Evolutionary conservation across 2,329 filamentous ascomycete genomes (phyloP).

Genomic region (Stachybotrys elegans): DNA sequence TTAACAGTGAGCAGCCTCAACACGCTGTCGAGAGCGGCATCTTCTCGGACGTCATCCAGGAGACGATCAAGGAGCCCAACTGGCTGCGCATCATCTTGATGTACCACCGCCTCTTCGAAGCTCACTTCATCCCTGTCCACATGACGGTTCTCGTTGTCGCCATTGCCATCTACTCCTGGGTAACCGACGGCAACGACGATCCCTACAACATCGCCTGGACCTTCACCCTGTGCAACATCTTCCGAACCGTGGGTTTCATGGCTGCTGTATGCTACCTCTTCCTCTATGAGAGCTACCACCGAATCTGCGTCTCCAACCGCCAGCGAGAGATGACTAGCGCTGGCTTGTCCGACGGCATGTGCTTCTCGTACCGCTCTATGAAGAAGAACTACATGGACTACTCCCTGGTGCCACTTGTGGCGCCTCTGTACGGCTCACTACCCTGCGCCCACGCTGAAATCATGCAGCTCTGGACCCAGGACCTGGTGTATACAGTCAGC

Average conservation of each 20-base stretch:
- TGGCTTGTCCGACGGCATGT: constrained; percentile 59
- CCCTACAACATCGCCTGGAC: constrained; percentile 52
- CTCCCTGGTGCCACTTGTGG: constrained; percentile 60
- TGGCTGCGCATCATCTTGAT: constrained; percentile 54
- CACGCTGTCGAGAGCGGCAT: constrained; percentile 42
- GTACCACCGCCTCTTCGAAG: constrained; percentile 66
- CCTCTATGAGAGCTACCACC: constrained; percentile 65
- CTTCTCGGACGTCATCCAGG: constrained; percentile 50
- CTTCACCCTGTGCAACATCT: constrained; percentile 53
- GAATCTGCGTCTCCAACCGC: constrained; percentile 52
- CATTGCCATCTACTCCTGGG: constrained; percentile 54
- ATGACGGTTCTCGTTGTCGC: constrained; percentile 60
- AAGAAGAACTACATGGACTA: constrained; percentile 58
- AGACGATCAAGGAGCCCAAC: constrained; percentile 44
- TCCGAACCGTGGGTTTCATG: constrained; percentile 58
- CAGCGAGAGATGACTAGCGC: constrained; percentile 63
- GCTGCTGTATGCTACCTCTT: constrained; percentile 59
- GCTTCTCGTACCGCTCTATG: constrained; percentile 55
- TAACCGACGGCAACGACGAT: constrained; percentile 46
- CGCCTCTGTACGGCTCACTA: constrained; percentile 62
- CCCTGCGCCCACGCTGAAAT: constrained; percentile 64
- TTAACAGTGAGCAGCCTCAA: constrained; percentile 33
- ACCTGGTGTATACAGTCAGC: constrained; percentile 67
- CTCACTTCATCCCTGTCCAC: constrained; percentile 66
- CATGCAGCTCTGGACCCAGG: constrained; percentile 64